Conservation (phyloP, 148 eudicot species). For the Rhododendron henanense region DNA sequence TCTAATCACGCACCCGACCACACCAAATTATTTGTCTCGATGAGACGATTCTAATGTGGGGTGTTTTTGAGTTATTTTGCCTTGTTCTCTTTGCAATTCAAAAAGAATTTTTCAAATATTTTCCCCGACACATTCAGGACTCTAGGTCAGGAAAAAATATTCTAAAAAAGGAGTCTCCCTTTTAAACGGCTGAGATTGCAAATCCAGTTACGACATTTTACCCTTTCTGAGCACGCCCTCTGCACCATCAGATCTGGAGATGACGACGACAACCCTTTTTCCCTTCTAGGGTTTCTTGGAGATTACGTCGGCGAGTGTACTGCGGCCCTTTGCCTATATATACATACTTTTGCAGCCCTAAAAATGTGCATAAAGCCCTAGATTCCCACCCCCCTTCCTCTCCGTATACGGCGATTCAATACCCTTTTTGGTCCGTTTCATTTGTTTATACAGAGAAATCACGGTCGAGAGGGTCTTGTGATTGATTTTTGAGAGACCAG, state of each 20-base stretch:
- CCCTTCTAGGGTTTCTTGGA: neutral
- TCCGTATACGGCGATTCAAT: neutral
- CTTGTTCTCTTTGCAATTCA: too few relatives aligned
- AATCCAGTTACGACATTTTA: neutral
- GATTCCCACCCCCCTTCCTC: neutral
- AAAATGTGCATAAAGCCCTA: too few relatives aligned
- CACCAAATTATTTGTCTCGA: too few relatives aligned
- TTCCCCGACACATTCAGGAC: too few relatives aligned
- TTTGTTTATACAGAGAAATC: conserved; percentile 9
- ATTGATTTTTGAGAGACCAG: neutral
- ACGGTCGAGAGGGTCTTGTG: neutral
- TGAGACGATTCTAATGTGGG: too few relatives aligned
- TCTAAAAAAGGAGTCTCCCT: too few relatives aligned
- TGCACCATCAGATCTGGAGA: neutral
- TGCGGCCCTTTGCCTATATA: neutral
- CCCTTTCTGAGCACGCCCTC: neutral
- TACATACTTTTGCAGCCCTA: neutral
- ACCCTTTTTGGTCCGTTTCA: neutral
- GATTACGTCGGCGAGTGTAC: neutral
- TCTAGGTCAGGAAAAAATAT: too few relatives aligned
- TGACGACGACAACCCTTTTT: too few relatives aligned
- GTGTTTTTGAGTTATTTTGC: too few relatives aligned
- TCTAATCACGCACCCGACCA: too few relatives aligned
- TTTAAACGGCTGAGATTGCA: neutral
- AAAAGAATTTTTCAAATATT: too few relatives aligned